Evolutionary conservation across 2,329 filamentous ascomycete genomes (phyloP).

Genomic region (Chalaropsis thielavioides): DNA sequence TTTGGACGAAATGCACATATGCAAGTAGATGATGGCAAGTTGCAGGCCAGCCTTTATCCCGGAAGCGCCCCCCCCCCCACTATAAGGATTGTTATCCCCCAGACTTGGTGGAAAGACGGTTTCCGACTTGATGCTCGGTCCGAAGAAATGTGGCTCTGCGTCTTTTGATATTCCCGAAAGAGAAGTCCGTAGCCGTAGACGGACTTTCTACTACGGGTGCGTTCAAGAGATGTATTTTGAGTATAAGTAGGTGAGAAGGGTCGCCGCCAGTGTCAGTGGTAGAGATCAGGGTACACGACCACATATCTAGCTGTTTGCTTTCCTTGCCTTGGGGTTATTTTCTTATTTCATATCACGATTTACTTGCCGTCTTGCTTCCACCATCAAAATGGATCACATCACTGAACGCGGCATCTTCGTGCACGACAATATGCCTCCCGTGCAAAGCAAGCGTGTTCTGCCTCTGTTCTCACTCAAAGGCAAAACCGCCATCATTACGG

Average conservation of each 20-base stretch:
- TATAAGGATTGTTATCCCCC: background rate
- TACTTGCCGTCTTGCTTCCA: background rate
- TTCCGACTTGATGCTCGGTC: background rate
- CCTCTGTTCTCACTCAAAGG: conserved; percentile 56
- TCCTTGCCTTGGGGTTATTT: background rate
- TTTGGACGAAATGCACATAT: background rate
- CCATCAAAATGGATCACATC: conserved; percentile 28
- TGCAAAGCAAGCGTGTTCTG: conserved; percentile 38
- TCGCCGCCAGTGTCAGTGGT: too few species aligned
- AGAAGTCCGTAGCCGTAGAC: background rate
- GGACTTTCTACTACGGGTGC: background rate
- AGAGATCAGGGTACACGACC: background rate
- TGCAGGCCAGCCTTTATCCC: background rate
- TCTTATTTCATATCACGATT: background rate
- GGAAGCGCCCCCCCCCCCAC: background rate
- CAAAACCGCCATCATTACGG: conserved; percentile 19
- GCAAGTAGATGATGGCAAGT: background rate
- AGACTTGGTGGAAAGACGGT: background rate
- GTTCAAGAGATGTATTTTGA: background rate
- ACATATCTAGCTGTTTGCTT: background rate
- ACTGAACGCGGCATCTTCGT: conserved; percentile 36
- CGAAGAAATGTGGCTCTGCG: background rate
- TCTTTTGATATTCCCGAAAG: background rate
- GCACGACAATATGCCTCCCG: conserved; percentile 40
- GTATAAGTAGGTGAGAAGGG: background rate